Evolutionary conservation across 441 rosid genomes (phyloP), one percentile per base, ranked within the genome.

Genomic region (Aquilaria agallochum): DNA sequence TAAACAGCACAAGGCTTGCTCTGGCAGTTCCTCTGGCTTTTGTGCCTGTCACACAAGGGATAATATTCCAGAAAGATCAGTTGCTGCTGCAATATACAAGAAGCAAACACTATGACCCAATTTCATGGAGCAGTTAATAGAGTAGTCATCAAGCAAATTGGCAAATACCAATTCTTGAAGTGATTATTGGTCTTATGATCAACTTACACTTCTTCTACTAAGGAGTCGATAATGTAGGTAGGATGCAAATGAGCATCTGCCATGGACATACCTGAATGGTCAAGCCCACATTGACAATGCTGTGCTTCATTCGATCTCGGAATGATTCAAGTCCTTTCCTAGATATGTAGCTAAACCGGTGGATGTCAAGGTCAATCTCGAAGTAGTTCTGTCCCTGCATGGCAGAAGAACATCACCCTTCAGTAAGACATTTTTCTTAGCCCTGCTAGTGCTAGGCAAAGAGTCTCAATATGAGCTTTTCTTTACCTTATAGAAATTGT

Each of bases 251-350:
- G 42, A 36, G 42, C 42, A 4, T 36, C 42, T 36, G 7, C 42
- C 42, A 36, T 36, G 42, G 42, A 36, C 42, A 13, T 79, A 88
- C 97, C 97, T 91, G 96, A 75, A 91, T 88, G 1, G 97, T 86
- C 70, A 88, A 74, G 55, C 97, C 90, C 49, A 91, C 80, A 80
- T 91, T 83, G 15, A 87, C 78, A 62, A 83, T 67, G 5, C 90
- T 92, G 6, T 81, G 60, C 78, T 80, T 77, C 69, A 86, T 63
- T 45, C 92, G 74, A 9, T 82, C 89, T 53, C 87, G 73, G 79
- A 91, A 91, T 34, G 97, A 83, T 77, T 91, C 97, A 11, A 91
- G 77, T 48, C 97, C 96, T 79, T 83, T 91, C 63, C 97, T 87
- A 8, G 97, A 84, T 61, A 91, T 88, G 84, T 84, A 85, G 80